Evolutionary conservation across 2,329 filamentous ascomycete genomes (phyloP), one percentile per base, ranked within the genome.

Genomic region (Dactylellina parvicollis): DNA sequence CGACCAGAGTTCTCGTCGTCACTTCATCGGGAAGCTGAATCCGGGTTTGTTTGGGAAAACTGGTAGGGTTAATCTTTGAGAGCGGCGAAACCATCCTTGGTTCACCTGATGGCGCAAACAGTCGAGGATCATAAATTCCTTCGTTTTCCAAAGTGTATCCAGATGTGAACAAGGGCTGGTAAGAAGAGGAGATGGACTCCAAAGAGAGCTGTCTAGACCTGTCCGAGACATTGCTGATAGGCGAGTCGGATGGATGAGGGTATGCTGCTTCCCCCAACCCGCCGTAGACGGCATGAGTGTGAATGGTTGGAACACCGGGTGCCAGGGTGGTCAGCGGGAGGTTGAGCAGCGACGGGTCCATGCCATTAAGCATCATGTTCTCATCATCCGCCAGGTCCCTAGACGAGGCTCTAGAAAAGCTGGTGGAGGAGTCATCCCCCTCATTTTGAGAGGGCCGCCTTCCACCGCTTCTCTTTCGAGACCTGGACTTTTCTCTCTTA

Each of bases 401-500:
- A 18, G 69, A 73, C 40, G 69, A 73, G 49, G 69, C 69, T 60
- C 69, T 64, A 9, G 69, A 73, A 34, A 73, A 59, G 28, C 69
- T 61, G 3, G 69, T 73, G 2, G 61, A 67, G 18, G 61, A 67
- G 47, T 69, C 70, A 49, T 69, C 70, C 16, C 55, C 59, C 12
- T 74, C 62, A 30, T 74, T 67, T 52, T 67, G 61, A 4, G 61
- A 74, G 14, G 61, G 40, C 30, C 70, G 38, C 32, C 70, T 56
- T 26, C 56, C 56, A 26, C n/a, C 12, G 28, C 62, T 69, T 50
- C 62, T 74, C 55, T 74, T 74, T 28, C 70, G 59, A 47, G 70
- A 62, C 36, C 64, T 74, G 28, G 61, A 69, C 32, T 69, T 74
- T 14, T 74, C 61, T 69, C 61, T 74, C 32, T 69, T 74, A 24